Base-by-base conservation (phyloP, 1,284 basidiomycete species). In the Cutaneotrichosporon cavernicola region DNA sequence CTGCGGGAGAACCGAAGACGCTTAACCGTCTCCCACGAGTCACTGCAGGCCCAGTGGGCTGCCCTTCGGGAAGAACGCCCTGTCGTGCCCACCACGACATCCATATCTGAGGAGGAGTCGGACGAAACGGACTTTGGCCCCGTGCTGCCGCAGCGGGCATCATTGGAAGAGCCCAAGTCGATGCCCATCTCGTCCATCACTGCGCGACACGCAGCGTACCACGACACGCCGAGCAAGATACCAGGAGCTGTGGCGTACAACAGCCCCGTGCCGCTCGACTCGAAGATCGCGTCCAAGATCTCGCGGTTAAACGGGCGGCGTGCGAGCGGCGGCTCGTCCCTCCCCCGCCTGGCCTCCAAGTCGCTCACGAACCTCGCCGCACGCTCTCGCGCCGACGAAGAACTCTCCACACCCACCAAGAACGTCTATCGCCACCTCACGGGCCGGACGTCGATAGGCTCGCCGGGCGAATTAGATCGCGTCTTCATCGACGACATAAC, bases 11-110 rank as follows among this genome's bases (percentile, higher is more conserved):
- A 91, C 53, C 82, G 87, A 60, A 82, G 82, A 59, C 82, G 89
- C 14, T 87, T 91, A 70, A 85, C 86, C 53, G 86, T 89, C 72
- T 84, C 91, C 34, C 86, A 86, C 61, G 86, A 84, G 58, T 81
- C 82, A 5, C 79, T 85, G 31, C 73, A 81, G n/a, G 65, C 68
- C 50, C 80, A 83, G n/a, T 85, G 85, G 74, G 81, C 80, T 51
- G 80, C 82, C 60, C 72, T 85, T 22, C 72, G 80, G 47, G 77
- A 78, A 16, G 87, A 88, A 86, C 80, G 90, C 76, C 83, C 83
- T 84, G 2, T n/a, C 13, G 58, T n/a, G 13, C 31, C 49, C 1
- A 36, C 26, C 21, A 22, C 22, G 22, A 11, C 36, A 5, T 61
- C 59, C 38, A 62, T 46, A n/a, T 22, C 46, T 49, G 49, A 38